Base-by-base conservation (phyloP, 495 filamentous ascomycete genomes). In the Penicillium taxi region DNA sequence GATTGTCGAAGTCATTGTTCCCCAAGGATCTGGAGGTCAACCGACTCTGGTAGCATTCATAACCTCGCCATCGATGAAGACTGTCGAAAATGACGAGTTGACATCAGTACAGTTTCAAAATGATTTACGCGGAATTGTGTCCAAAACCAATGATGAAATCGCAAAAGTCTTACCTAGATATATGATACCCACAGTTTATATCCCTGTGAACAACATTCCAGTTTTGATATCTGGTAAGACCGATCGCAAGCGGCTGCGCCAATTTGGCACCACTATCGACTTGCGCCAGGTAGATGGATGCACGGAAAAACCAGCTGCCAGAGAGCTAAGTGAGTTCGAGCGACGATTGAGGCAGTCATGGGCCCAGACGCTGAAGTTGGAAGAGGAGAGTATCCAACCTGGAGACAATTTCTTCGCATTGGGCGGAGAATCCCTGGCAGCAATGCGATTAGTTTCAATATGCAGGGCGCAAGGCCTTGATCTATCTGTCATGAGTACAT, bases 341-440 rank as follows among this genome's bases (percentile, higher is more conserved):
- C 48, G 52, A 24, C 49, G 37, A 6, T 48, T 78, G 9, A 61
- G 57, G 8, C 31, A 52, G 11, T 45, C 61, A 11, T 77, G 72
- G 74, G 45, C 53, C 14, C 16, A 53, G 2, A 52, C 60, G 4
- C 48, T 78, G 13, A 65, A 64, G 9, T 40, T 69, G 1, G 39
- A 63, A 0, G 29, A 41, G 0, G 53, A 56, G 6, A 32, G 41
- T 1, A 66, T 69, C 13, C 42, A 52, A 5, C 50, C 47, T 2
- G 55, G 59, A 2, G 61, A 66, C 26, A 63, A 68, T 22, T 82
- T 82, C 57, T 79, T 82, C 50, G 59, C 62, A 1, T 60, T 79
- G 4, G 78, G 78, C 15, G 78, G 77, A 26, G 78, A 81, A 52
- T 81, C 77, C 9, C 61, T 82, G 29, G 59, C 61, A 12, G 77